Evolutionary conservation across 805 yeast genomes (phyloP), one percentile per base, ranked within the genome.

Genomic region (Grigorovia yakushimaensis): DNA sequence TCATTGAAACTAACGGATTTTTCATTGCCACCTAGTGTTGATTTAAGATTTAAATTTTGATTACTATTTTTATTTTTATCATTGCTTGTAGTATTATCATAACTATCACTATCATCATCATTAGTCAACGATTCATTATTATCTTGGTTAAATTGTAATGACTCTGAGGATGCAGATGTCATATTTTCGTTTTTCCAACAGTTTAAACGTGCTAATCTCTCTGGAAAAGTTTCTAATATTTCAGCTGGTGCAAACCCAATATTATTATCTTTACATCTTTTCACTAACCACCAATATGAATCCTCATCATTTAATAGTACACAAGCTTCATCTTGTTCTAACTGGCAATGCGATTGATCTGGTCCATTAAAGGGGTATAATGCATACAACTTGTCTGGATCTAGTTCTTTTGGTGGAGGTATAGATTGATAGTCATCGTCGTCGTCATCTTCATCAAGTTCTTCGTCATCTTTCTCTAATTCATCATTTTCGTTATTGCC

Each of bases 191-290:
- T 91, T 55, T 87, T 82, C 78, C 91, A 87, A 66, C 96, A 86
- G 62, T 93, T 93, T 39, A 89, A 71, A 47, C 98, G 73, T 0
- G 98, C 98, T 46, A 93, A 67, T 49, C 98, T 72, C 66, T 93
- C 98, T 42, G 81, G 84, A 51, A 86, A 88, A 0, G 96, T 87
- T 65, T 93, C 98, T 36, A 93, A 69, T 49, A 93, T 79, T 63
- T 93, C 98, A 1, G 97, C 98, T 1, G 98, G 98, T 2, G 94
- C 94, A 70, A 89, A 93, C 1, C 98, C 98, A 46, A 91, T 80
- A 54, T 80, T 75, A 2, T 81, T 81, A 60, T 81, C 84, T 41
- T 61, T 65, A 39, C 71, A 70, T 50, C 73, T 62, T 57, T 76
- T 64, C 55, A 93, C 91, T 10, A 91, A 71, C 98, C 98, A 93